Evolutionary conservation across 495 filamentous ascomycete genomes (phyloP), one percentile per base, ranked within the genome.

Genomic region (Xylona heveae): DNA sequence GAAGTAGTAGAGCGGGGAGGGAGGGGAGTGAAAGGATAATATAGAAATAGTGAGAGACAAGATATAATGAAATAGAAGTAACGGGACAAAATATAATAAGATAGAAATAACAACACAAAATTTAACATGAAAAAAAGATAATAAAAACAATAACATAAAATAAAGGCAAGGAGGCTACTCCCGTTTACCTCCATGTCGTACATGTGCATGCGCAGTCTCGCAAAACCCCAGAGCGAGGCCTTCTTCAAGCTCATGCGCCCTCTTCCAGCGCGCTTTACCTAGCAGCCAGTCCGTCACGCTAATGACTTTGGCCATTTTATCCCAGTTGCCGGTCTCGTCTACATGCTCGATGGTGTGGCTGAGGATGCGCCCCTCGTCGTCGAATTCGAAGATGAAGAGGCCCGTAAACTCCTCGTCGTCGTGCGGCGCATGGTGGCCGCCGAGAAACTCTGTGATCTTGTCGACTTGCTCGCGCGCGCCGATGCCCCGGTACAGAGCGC

Each of bases 351-450:
- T 95, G 0, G 78, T 88, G 54, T 95, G 88, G 33, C 62, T 73
- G 29, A 74, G 40, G 17, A 97, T 71, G 30, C 82, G 58, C 2
- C 90, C 88, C 39, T 90, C 71, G 37, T 74, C 67, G 45, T 97
- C 90, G 51, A 97, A 97, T 33, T 88, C 79, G 52, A 97, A 97
- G 29, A 91, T 68, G 48, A 97, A 97, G 10, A 94, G 40, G 0
- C 88, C 88, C 22, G 59, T 70, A 47, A 84, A 85, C 44, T 74
- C 75, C 19, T 66, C 57, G 23, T 57, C 47, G 6, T 52, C 34
- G n/a, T n/a, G n/a, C n/a, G n/a, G n/a, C n/a, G n/a, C n/a, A n/a
- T n/a, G n/a, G n/a, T n/a, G n/a, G 38, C 43, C 41, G 39, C 39
- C 47, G 0, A 65, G 44, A 42, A 62, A 59, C 24, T 61, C 55